Evolutionary conservation across 2,329 filamentous ascomycete species (phyloP).

Genomic region (Diplodia scrobiculata): DNA sequence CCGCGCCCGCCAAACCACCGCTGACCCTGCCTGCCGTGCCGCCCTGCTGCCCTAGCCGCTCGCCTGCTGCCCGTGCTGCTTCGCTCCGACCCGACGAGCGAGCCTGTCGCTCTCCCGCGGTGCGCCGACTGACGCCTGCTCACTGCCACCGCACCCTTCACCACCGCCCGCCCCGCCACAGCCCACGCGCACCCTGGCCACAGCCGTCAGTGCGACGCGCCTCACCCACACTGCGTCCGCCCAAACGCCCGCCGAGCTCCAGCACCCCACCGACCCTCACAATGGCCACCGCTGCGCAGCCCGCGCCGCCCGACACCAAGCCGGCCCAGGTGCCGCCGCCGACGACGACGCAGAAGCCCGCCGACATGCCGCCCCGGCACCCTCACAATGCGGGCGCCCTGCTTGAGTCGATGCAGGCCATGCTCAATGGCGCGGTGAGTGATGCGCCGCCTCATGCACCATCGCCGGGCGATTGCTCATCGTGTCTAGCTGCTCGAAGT

Average conservation of each 20-base stretch:
- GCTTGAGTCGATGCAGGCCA: slow-evolving; percentile 51
- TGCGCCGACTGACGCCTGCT: not conserved
- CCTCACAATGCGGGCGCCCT: slow-evolving; percentile 30
- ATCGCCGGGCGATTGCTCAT: not conserved
- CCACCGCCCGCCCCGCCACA: not conserved
- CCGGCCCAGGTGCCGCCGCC: not conserved
- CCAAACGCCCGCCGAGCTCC: not conserved
- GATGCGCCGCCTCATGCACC: not conserved
- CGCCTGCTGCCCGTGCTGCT: slow-evolving; percentile 5
- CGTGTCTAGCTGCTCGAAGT: slow-evolving; percentile 16
- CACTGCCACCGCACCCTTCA: too few species aligned
- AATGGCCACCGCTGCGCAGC: slow-evolving; percentile 16
- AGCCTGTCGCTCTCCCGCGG: slow-evolving; percentile 4
- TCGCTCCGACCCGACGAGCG: slow-evolving; percentile 1
- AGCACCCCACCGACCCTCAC: not conserved
- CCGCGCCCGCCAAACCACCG: not conserved
- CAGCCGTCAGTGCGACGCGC: not conserved
- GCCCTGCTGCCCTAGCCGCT: slow-evolving; percentile 22
- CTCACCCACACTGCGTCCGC: not conserved
- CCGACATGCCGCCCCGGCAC: slow-evolving; percentile 1
- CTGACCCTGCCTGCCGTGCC: not conserved
- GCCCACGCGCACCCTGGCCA: too few species aligned
- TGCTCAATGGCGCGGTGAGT: slow-evolving; percentile 53
- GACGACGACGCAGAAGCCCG: not conserved
- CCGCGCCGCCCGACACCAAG: slow-evolving; percentile 1